A percentile compares a stretch with the other conserved stretches of the same genome.
phyloP scores from a whole-genome alignment of 179 eudicot genomes.

The Spergularia azorica region DNA sequence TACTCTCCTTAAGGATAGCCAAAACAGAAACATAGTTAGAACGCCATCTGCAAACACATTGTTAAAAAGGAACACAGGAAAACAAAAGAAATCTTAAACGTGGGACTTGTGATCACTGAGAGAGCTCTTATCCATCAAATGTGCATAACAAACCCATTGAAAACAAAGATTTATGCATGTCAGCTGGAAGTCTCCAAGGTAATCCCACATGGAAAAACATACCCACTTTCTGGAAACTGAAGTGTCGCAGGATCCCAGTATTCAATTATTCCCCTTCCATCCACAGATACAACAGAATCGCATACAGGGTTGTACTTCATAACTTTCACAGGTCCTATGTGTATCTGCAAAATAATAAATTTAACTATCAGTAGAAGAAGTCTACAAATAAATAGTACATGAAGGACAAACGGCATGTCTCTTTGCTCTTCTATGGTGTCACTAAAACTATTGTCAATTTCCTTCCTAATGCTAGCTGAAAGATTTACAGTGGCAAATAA shows the following conservation, averaged over 20 bases:
- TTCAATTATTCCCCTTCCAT: slow-evolving; percentile 84
- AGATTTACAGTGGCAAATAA: slow-evolving; percentile 1
- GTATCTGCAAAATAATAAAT: slow-evolving; percentile 53
- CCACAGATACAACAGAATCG: slow-evolving; percentile 83
- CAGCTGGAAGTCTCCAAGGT: slow-evolving; percentile 3
- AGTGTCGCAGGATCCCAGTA: slow-evolving; percentile 86
- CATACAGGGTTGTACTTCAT: slow-evolving; percentile 80
- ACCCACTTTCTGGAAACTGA: slow-evolving; percentile 80
- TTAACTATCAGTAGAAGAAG: not conserved
- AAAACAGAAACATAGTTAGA: too few relatives aligned
- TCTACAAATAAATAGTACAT: not conserved
- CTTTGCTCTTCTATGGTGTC: not conserved
- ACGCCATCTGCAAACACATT: too few relatives aligned
- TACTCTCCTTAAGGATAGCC: too few relatives aligned
- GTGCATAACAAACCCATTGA: not conserved
- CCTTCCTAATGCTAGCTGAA: not conserved
- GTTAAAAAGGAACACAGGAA: not conserved
- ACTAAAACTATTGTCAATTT: not conserved
- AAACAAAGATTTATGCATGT: not conserved
- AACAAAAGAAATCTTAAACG: not conserved
- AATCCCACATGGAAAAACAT: slow-evolving; percentile 25
- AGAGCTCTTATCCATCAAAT: not conserved
- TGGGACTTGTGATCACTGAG: not conserved
- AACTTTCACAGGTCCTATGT: slow-evolving; percentile 68
- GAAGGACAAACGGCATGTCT: not conserved